A percentile compares a stretch with the other conserved stretches of the same genome.
phyloP scores from a whole-genome alignment of 768 basidiomycete species.

The Lactarius evosmus region DNA sequence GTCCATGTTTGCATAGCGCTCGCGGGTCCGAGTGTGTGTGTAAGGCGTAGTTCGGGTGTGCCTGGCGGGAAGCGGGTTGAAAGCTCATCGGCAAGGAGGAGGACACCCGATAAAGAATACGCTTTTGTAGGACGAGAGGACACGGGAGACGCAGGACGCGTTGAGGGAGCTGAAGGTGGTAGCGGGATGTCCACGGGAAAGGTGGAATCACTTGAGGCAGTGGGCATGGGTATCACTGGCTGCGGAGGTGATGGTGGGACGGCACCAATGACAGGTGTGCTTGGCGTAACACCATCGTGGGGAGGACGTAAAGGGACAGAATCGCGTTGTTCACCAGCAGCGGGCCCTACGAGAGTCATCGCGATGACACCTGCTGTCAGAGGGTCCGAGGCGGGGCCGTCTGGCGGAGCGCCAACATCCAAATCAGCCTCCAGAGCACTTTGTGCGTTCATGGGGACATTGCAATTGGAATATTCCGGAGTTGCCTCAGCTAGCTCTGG shows the following conservation, averaged over 20 bases:
- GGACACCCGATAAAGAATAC: conserved; percentile 46
- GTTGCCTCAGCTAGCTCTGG: background rate
- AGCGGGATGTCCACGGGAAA: conserved; percentile 18
- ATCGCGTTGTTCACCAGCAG: too few relatives aligned
- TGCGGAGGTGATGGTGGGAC: background rate
- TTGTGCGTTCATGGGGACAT: background rate
- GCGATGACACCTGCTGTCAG: background rate
- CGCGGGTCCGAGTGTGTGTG: conserved; percentile 71
- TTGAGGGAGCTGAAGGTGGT: conserved; percentile 18
- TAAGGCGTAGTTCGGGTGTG: conserved; percentile 50
- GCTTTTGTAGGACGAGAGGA: conserved; percentile 24
- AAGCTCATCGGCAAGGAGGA: conserved; percentile 57
- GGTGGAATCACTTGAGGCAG: background rate
- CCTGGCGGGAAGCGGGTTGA: conserved; percentile 57
- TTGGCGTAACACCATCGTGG: conserved; percentile 1
- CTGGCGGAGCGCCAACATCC: background rate
- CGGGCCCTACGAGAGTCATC: background rate
- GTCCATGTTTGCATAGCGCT: conserved; percentile 77
- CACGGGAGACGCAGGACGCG: conserved; percentile 30
- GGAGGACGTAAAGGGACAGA: background rate
- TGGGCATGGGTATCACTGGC: conserved; percentile 2
- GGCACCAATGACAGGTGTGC: background rate
- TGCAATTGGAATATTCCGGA: background rate
- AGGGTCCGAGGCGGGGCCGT: background rate
- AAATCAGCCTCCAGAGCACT: background rate